Conservation (phyloP, 495 filamentous ascomycete species). For the Aspergillus baeticus region DNA sequence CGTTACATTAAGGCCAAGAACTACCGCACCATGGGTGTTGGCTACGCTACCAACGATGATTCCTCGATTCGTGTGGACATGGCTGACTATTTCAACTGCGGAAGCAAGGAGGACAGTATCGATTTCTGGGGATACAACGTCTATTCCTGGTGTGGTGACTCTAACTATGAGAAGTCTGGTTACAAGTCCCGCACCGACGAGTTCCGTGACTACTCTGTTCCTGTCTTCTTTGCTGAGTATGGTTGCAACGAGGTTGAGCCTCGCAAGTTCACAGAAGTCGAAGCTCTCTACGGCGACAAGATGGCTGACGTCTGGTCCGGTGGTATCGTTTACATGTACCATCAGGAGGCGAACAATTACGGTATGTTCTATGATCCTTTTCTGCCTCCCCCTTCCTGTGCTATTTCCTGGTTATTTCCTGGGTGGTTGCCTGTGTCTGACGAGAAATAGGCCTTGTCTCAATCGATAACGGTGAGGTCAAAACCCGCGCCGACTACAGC, state of each 20-base stretch:
- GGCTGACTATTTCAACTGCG: conserved; percentile 90
- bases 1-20: conserved; percentile 75
- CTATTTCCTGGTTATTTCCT: too few relatives aligned
- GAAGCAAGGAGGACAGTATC: conserved; percentile 59
- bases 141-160: conserved; percentile 93
- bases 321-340: conserved; percentile 96
- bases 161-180: conserved; percentile 64
- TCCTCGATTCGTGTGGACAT: conserved; percentile 70
- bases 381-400: not conserved
- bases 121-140: conserved; percentile 99
- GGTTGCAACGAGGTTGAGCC: conserved; percentile 80
- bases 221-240: conserved; percentile 95
- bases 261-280: conserved; percentile 80
- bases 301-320: conserved; percentile 89
- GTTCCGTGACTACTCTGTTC: conserved; percentile 80
- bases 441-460: conserved; percentile 56
- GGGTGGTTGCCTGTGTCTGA: too few relatives aligned
- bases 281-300: conserved; percentile 68
- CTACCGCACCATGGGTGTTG: conserved; percentile 78
- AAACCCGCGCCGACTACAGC: conserved; percentile 66
- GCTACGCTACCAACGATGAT: conserved; percentile 92
- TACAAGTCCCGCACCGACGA: conserved; percentile 75
- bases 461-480: conserved; percentile 52
- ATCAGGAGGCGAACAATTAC: conserved; percentile 83
- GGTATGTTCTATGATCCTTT: conserved; percentile 44